A percentile compares a stretch with the other conserved stretches of the same genome.
Evolutionary conservation across 805 yeast species (phyloP).

Genomic region (Scheffersomyces amazonensis): DNA sequence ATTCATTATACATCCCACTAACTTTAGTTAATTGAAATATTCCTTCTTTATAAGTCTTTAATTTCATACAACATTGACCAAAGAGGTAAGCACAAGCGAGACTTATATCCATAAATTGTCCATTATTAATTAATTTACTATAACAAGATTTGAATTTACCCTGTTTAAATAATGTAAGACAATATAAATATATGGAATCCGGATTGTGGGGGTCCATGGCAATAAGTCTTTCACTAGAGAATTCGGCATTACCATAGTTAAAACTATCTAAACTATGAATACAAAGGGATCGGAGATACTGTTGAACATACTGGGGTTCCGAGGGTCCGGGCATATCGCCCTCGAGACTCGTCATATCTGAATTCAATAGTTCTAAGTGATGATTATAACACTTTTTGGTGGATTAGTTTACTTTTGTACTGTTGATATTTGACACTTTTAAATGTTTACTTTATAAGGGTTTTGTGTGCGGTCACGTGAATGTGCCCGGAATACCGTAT

Average conservation of each 20-base stretch:
- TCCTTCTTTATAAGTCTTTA: constrained; percentile 61
- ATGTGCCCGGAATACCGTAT: no score
- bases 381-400: no score
- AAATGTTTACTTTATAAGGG: no score
- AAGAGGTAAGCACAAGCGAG: constrained; percentile 75
- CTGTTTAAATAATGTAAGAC: constrained; percentile 59
- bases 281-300: constrained; percentile 55
- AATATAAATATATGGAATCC: constrained; percentile 68
- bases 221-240: constrained; percentile 77
- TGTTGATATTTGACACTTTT: no score
- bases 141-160: constrained; percentile 62
- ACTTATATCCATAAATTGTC: constrained; percentile 44
- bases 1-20: constrained; percentile 3
- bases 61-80: constrained; percentile 61
- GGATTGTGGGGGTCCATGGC: constrained; percentile 57
- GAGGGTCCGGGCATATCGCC: no score
- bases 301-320: constrained; percentile 22
- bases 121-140: constrained; percentile 25
- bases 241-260: constrained; percentile 72
- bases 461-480: no score
- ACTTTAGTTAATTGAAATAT: constrained; percentile 40
- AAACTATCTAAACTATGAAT: constrained; percentile 72
- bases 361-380: no score
- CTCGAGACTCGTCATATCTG: no score
- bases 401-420: no score